Percentiles rank a stretch among this genome's conserved stretches.
phyloP scores from a whole-genome alignment of 2,329 filamentous ascomycete species.

The Aspergillus sp. region DNA sequence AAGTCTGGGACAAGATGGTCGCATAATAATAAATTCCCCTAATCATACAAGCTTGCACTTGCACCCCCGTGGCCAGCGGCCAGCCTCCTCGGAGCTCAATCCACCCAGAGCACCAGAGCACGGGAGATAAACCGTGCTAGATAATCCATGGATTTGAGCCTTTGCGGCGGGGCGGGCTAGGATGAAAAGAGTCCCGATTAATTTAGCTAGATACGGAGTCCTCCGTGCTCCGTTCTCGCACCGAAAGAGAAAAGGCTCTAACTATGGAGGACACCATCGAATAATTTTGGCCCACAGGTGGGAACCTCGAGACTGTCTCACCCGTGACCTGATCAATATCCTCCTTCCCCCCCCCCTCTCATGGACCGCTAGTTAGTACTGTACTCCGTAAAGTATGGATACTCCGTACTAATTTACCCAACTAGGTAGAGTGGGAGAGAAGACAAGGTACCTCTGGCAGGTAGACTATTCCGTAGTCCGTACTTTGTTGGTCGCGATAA shows the following conservation, averaged over 20 bases:
- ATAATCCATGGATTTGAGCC: background rate
- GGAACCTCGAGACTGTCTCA: conserved; percentile 3
- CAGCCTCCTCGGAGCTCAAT: background rate
- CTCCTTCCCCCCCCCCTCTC: background rate
- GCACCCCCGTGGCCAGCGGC: background rate
- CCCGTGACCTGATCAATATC: conserved; percentile 2
- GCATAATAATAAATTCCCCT: background rate
- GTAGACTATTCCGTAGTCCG: background rate
- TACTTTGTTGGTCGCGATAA: background rate
- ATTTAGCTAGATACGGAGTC: conserved; percentile 7
- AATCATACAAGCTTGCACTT: background rate
- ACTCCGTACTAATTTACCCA: background rate
- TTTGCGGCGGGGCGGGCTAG: background rate
- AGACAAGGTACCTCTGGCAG: background rate
- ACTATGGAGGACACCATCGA: conserved; percentile 4
- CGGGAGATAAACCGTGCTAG: conserved; percentile 4
- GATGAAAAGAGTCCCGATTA: background rate
- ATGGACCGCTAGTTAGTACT: background rate
- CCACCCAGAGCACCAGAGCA: background rate
- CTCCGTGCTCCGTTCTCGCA: conserved; percentile 8
- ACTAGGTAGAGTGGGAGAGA: background rate
- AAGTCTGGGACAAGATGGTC: background rate
- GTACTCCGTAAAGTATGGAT: too few species aligned
- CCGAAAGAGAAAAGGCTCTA: background rate
- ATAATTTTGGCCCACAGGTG: conserved; percentile 10